These are phyloP conservation scores for Pestalotiopsis fici DNA, from an alignment of 2,329 filamentous ascomycete genomes.

Conservation along the genomic window DNA sequence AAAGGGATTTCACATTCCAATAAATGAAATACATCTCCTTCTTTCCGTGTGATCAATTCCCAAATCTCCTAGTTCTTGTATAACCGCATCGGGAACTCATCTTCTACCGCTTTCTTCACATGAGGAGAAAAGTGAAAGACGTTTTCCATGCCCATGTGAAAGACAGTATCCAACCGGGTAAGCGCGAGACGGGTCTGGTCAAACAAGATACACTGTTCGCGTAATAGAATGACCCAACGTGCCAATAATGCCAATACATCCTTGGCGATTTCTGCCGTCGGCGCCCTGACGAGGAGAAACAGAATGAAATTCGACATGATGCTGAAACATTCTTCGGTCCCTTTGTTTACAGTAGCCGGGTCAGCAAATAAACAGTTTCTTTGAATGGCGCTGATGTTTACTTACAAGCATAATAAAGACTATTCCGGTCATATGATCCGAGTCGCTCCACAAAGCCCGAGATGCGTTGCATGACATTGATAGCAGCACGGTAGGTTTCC, in stretches of 20 bases:
- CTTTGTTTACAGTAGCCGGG: background rate
- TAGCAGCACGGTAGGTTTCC: background rate
- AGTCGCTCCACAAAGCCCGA: background rate
- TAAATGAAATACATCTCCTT: no score
- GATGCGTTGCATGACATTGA: background rate
- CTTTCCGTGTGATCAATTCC: no score
- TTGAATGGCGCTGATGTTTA: background rate
- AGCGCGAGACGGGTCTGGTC: background rate
- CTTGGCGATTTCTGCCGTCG: background rate
- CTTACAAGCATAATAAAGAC: background rate
- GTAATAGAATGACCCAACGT: background rate
- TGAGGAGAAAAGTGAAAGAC: background rate
- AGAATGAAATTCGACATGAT: background rate
- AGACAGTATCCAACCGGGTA: background rate
- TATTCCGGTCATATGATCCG: background rate
- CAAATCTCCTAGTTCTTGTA: background rate
- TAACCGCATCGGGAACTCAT: background rate
- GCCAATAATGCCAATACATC: background rate
- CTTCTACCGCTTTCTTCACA: background rate
- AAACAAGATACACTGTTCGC: background rate
- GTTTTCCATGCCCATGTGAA: background rate
- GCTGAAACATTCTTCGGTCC: background rate
- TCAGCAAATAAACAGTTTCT: background rate
- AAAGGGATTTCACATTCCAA: no score
- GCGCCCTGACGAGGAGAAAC: background rate